Conservation (phyloP, 345 rosid genomes). For the Pseudoturritis turrita region DNA sequence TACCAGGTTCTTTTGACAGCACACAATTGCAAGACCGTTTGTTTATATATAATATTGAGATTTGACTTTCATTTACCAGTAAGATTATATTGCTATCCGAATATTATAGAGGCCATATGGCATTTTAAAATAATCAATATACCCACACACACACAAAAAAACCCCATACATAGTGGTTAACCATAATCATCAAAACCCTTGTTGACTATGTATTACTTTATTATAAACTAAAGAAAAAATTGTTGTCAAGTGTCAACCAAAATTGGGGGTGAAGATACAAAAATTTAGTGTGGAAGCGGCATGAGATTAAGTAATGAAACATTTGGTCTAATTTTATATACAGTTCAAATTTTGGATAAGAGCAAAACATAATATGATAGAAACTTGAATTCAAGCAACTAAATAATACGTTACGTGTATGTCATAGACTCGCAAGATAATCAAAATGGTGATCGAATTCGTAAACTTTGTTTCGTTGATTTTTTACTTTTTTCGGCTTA, state of each 20-base stretch:
- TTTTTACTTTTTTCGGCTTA: too few species aligned
- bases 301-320: not conserved
- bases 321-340: not conserved
- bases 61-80: constrained; percentile 22
- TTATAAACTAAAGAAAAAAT: not conserved
- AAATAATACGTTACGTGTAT: too few species aligned
- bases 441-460: too few species aligned
- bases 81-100: not conserved
- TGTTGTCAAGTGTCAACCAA: not conserved
- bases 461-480: too few species aligned
- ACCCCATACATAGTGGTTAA: constrained; percentile 16
- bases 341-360: not conserved
- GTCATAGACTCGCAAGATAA: too few species aligned
- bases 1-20: constrained; percentile 9
- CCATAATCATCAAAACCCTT: constrained; percentile 15
- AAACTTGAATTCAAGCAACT: too few species aligned
- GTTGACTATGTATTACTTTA: not conserved
- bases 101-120: constrained; percentile 9
- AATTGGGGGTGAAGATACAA: not conserved
- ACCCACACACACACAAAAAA: too few species aligned
- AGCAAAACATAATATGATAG: not conserved
- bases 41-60: not conserved
- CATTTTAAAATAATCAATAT: not conserved
- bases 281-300: not conserved
- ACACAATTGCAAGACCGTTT: not conserved